A percentile compares a stretch with the other conserved stretches of the same genome.
Evolutionary conservation across 2,329 filamentous ascomycete species (phyloP).

Genomic region (Stagonosporopsis cucurbitacearum): DNA sequence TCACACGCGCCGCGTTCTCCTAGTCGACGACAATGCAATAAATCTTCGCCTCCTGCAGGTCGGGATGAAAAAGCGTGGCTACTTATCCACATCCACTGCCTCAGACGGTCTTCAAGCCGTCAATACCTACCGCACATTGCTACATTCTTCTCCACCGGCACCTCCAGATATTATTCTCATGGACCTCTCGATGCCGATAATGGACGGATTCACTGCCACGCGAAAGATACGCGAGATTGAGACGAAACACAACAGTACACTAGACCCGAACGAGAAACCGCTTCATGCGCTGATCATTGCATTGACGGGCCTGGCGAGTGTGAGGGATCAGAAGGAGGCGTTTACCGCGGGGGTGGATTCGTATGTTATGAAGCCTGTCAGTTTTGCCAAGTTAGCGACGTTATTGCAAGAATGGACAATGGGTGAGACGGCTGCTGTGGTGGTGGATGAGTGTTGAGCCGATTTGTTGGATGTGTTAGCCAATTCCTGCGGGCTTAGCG

Average conservation of each 20-base stretch:
- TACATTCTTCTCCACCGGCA: constrained; percentile 4
- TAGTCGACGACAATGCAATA: constrained; percentile 47
- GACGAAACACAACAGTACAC: not conserved
- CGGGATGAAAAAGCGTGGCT: constrained; percentile 32
- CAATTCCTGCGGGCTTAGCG: no score
- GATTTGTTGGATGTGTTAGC: no score
- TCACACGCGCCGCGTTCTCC: constrained; percentile 26
- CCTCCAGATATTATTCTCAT: constrained; percentile 20
- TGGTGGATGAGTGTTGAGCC: not conserved
- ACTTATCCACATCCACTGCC: constrained; percentile 23
- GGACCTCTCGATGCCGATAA: constrained; percentile 42
- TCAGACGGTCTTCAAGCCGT: constrained; percentile 37
- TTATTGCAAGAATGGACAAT: not conserved
- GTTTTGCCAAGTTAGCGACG: constrained; percentile 24
- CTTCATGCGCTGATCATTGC: constrained; percentile 17
- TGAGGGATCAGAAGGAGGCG: constrained; percentile 25
- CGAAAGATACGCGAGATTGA: constrained; percentile 36
- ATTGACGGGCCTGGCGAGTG: constrained; percentile 31
- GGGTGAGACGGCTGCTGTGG: not conserved
- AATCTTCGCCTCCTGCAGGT: constrained; percentile 41
- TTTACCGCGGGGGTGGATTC: constrained; percentile 26
- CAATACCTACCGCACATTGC: constrained; percentile 23
- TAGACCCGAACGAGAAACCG: not conserved
- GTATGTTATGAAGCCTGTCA: constrained; percentile 36
- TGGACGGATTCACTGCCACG: constrained; percentile 39